phyloP scores from a whole-genome alignment of 495 filamentous ascomycete species.

The Annulohypoxylon maeteangense region DNA sequence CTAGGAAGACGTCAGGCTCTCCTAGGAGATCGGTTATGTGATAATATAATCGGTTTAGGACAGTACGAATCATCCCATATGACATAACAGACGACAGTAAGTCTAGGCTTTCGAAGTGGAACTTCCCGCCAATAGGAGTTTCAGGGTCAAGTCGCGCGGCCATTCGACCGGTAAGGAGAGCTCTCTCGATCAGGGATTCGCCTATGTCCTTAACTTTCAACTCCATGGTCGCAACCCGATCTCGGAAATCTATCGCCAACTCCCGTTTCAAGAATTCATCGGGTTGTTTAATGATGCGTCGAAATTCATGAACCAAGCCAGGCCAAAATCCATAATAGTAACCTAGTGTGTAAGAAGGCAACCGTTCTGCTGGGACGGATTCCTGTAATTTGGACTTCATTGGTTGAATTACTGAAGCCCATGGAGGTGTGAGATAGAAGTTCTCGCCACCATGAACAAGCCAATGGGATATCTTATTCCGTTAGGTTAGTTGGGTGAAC shows the following conservation, averaged over 20 bases:
- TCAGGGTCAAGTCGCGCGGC: slow-evolving; percentile 11
- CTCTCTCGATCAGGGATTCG: slow-evolving; percentile 10
- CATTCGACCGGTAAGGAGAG: not conserved
- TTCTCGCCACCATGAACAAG: slow-evolving; percentile 22
- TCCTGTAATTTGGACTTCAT: not conserved
- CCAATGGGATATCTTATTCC: slow-evolving; percentile 24
- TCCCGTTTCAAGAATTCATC: not conserved
- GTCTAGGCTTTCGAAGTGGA: slow-evolving; percentile 22
- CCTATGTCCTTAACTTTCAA: not conserved
- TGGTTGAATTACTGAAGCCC: slow-evolving; percentile 13
- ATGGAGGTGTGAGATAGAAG: slow-evolving; percentile 28
- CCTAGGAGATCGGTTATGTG: slow-evolving; percentile 2
- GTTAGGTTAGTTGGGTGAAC: not conserved
- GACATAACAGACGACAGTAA: slow-evolving; percentile 17
- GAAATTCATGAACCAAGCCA: slow-evolving; percentile 5
- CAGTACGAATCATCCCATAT: slow-evolving; percentile 22
- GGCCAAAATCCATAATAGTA: slow-evolving; percentile 32
- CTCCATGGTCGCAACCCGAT: not conserved
- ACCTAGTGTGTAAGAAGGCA: slow-evolving; percentile 25
- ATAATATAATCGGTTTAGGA: slow-evolving; percentile 22
- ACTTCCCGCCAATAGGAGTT: slow-evolving; percentile 18
- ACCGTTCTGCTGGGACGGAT: slow-evolving; percentile 6
- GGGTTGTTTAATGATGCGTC: slow-evolving; percentile 8
- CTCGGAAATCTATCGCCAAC: slow-evolving; percentile 9
- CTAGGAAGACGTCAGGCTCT: slow-evolving; percentile 3